Base-by-base conservation (phyloP, 805 yeast genomes). In the Tetrapisispora iriomotensis region DNA sequence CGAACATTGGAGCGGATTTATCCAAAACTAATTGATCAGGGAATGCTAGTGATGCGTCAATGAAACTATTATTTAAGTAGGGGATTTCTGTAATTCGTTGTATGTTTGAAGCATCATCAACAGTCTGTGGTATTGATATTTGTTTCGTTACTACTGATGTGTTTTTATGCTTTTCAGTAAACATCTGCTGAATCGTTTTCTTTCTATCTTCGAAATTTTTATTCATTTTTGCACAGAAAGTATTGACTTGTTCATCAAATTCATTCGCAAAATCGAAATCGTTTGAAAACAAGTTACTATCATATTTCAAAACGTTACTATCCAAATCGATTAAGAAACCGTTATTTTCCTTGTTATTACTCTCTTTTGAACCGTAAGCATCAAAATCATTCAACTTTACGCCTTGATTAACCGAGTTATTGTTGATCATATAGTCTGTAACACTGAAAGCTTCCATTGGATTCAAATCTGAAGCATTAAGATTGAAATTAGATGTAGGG, bases 171-270 rank as follows among this genome's bases (percentile, higher is more conserved):
- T 33, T 33, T 6, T 33, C 36, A 15, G 15, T 24, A 24, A 24
- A 33, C 13, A 24, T 10, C 23, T 36, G 21, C 22, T 36, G 28
- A 9, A 36, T 28, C 12, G 14, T n/a, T 13, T 21, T 29, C 17
- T 36, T 36, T 14, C 38, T 28, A 28, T 28, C 12, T 36, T 36
- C 33, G 13, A 36, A 36, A 29, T 28, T 36, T 17, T 36, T 21
- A 45, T 75, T 73, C 54, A 90, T 69, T 49, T 78, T 74, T 19
- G 73, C 72, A 55, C 97, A 90, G 56, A 90, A 90, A 20, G 75
- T 75, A 42, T 73, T 72, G 39, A 79, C 77, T 47, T 79, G 77
- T 54, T 83, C 90, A 52, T 78, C 82, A 55, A 77, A 82, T 40
- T 67, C 61, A 13, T 64, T 62, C 30, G 59, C 54, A 44, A 64